A percentile compares a stretch with the other conserved stretches of the same genome.
phyloP scores from a whole-genome alignment of 352 stramenopile genomes.

The Globisporangium recalcitrans region DNA sequence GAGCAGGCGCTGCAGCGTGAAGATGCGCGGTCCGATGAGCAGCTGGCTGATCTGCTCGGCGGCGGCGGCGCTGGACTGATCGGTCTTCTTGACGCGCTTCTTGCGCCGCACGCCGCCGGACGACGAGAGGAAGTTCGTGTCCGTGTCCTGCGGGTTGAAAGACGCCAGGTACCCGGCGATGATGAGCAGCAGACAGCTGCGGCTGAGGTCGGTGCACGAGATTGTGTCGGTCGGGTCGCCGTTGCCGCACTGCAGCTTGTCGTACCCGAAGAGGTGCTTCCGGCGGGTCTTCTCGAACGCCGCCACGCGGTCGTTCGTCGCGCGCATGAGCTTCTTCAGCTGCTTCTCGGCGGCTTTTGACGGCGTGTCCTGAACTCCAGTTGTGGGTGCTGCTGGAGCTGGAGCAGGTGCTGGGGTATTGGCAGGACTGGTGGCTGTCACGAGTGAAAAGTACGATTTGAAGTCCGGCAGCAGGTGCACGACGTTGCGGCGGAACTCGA shows the following conservation, averaged over 20 bases:
- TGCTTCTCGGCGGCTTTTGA: slow-evolving; percentile 19
- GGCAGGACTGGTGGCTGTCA: background rate
- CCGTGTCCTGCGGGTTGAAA: slow-evolving; percentile 76
- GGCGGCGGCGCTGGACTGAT: slow-evolving; percentile 27
- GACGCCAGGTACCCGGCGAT: slow-evolving; percentile 69
- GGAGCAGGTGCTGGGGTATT: background rate
- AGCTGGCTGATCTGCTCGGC: slow-evolving; percentile 50
- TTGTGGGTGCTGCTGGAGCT: too few relatives aligned
- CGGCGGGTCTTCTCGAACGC: slow-evolving; percentile 46
- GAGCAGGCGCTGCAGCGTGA: slow-evolving; percentile 62
- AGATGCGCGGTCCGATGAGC: slow-evolving; percentile 68
- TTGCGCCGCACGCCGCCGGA: slow-evolving; percentile 44
- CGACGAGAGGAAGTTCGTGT: slow-evolving; percentile 68
- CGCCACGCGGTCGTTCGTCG: slow-evolving; percentile 31
- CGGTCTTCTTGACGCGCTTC: slow-evolving; percentile 35
- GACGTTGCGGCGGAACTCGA: slow-evolving; percentile 51
- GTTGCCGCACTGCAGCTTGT: slow-evolving; percentile 31
- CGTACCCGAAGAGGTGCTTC: slow-evolving; percentile 59
- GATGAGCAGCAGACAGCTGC: slow-evolving; percentile 65
- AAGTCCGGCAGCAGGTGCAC: slow-evolving; percentile 57
- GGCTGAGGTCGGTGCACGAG: slow-evolving; percentile 54
- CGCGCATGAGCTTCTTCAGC: slow-evolving; percentile 24
- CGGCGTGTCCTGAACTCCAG: background rate
- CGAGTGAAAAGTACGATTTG: slow-evolving; percentile 16
- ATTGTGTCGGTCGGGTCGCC: slow-evolving; percentile 36